Conservation (phyloP, 306 rosid species). For the Quercus alba region DNA sequence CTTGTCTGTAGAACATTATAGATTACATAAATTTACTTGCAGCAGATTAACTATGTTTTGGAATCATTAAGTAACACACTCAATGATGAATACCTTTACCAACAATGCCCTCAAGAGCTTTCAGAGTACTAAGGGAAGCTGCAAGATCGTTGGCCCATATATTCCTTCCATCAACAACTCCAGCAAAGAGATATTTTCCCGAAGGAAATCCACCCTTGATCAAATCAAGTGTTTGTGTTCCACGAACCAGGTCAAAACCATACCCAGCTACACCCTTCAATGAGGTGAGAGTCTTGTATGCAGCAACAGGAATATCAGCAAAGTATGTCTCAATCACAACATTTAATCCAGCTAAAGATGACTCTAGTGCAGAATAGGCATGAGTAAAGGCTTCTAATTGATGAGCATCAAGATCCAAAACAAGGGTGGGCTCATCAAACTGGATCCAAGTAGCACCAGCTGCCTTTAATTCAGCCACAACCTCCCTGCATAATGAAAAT, state of each 20-base stretch:
- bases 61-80: constrained; percentile 3
- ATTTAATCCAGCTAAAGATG: constrained; percentile 64
- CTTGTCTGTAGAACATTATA: constrained; percentile 38
- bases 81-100: constrained; percentile 56
- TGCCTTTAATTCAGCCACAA: constrained; percentile 67
- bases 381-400: constrained; percentile 61
- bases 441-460: constrained; percentile 87
- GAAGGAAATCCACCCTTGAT: constrained; percentile 72
- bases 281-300: constrained; percentile 65
- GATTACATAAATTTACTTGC: constrained; percentile 14
- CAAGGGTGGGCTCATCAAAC: constrained; percentile 84
- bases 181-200: constrained; percentile 77
- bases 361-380: constrained; percentile 62
- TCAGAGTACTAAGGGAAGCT: constrained; percentile 53
- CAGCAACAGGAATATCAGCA: constrained; percentile 70
- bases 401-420: constrained; percentile 64
- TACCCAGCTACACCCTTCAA: constrained; percentile 72
- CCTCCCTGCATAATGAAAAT: constrained; percentile 52
- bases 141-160: constrained; percentile 84
- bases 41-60: background rate
- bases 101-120: constrained; percentile 53
- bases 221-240: constrained; percentile 69
- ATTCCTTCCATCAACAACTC: constrained; percentile 89
- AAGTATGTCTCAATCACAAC: constrained; percentile 75
- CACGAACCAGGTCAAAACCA: constrained; percentile 85